A percentile compares a stretch with the other conserved stretches of the same genome.
These are phyloP conservation scores for Cordyceps sp. DNA, from an alignment of 2,329 filamentous ascomycete species.

Conservation along the genomic window DNA sequence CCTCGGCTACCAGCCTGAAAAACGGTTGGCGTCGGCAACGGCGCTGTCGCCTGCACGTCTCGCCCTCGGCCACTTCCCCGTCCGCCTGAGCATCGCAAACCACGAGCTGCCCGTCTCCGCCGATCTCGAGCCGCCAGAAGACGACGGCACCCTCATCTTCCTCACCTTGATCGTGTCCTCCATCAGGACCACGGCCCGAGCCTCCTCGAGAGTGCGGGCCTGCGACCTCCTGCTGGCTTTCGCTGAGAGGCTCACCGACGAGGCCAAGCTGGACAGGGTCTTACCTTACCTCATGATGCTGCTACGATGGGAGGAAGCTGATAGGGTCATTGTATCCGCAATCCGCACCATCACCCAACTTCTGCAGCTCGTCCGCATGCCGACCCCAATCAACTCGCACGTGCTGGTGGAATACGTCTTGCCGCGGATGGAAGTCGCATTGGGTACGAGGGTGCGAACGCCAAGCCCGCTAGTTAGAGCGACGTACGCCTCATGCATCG, in stretches of 20 bases:
- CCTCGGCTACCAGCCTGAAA: constrained; percentile 53
- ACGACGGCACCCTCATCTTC: constrained; percentile 88
- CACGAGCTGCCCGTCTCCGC: constrained; percentile 55
- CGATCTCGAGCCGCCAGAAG: constrained; percentile 43
- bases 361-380: constrained; percentile 70
- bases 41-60: constrained; percentile 20
- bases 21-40: constrained; percentile 14
- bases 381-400: constrained; percentile 61
- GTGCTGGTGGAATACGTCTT: constrained; percentile 53
- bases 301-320: constrained; percentile 57
- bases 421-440: constrained; percentile 40
- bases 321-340: constrained; percentile 72
- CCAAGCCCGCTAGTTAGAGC: constrained; percentile 62
- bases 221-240: constrained; percentile 89
- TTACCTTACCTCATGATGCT: constrained; percentile 78
- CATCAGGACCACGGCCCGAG: constrained; percentile 72
- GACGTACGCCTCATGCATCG: constrained; percentile 84
- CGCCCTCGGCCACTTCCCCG: constrained; percentile 52
- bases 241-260: constrained; percentile 78
- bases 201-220: constrained; percentile 73
- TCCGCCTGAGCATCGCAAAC: constrained; percentile 75
- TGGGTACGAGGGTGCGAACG: constrained; percentile 24
- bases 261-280: constrained; percentile 87
- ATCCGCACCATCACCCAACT: constrained; percentile 80
- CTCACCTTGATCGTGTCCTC: constrained; percentile 79